Evolutionary conservation across 164 flowering plant genomes (phyloP), one percentile per base, ranked within the genome.

Genomic region (Aristolochia contorta): DNA sequence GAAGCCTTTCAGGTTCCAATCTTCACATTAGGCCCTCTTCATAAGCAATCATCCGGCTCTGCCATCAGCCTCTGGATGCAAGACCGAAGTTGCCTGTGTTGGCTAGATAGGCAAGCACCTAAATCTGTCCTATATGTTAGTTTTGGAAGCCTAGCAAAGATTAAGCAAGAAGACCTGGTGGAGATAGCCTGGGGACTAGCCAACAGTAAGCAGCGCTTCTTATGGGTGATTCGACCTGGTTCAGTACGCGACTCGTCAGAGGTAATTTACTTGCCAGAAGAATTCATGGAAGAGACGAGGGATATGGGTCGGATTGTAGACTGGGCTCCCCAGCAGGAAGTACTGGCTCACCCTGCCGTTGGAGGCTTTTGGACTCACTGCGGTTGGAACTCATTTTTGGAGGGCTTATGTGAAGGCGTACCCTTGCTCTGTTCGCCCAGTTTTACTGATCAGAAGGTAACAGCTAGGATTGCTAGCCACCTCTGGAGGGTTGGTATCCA

Each of bases 301-400:
- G 67, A 43, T 1, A 67, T 71, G 30, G 75, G 79, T 1, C 43
- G 55, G 45, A 58, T 78, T 4, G 81, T 83, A 18, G 71, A 71
- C 57, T 85, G 91, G 86, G 88, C 89, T 0, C 86, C 88, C 0
- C 92, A 85, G 55, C 64, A 56, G 12, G 70, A 75, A 41, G 85
- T 85, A 2, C 65, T 85, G 32, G 78, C 79, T 2, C 92, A 85
- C 57, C 75, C 68, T 18, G 75, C 84, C 0, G 68, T 74, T 1
- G 89, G 85, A 9, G 86, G 63, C 1, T 83, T 85, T 56, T 78
- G 80, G 85, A 85, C 77, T 4, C 82, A 83, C 52, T 51, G 54
- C 61, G 87, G 87, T 1, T 82, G 84, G 87, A 82, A 82, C 56
- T 82, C 87, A 15, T 78, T 77, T 0, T 12, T 82, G 62, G 82